A percentile compares a stretch with the other conserved stretches of the same genome.
phyloP scores from a whole-genome alignment of 345 rosid genomes.

The Melaleuca alternifolia region DNA sequence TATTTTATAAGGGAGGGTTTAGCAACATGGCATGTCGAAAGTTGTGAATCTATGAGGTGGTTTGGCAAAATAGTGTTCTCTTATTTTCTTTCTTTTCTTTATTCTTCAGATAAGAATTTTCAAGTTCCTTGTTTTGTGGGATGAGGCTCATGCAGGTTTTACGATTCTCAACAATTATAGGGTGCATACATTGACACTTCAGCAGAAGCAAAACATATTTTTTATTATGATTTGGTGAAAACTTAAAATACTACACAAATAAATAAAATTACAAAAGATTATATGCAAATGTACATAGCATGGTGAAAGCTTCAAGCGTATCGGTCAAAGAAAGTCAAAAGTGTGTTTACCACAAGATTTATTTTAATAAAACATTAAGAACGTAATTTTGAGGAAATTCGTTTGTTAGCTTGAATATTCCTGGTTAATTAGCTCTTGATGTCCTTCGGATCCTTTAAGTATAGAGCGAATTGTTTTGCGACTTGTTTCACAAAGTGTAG shows the following conservation, averaged over 20 bases:
- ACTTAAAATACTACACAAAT: not conserved
- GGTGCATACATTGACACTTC: not conserved
- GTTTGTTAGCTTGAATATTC: not conserved
- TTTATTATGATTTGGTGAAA: not conserved
- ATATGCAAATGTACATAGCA: not conserved
- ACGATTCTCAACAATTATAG: not conserved
- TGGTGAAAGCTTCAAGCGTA: not conserved
- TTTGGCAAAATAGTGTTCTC: not conserved
- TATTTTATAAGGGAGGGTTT: not conserved
- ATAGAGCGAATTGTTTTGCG: not conserved
- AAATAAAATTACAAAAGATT: not conserved
- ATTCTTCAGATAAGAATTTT: not conserved
- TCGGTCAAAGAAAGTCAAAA: not conserved
- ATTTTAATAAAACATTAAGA: not conserved
- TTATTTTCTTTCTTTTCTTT: not conserved
- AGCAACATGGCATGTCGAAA: not conserved
- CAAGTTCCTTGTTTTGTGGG: not conserved
- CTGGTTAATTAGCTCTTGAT: not conserved
- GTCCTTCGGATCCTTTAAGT: not conserved
- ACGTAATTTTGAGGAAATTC: not conserved
- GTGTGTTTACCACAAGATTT: not conserved
- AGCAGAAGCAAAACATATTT: not conserved
- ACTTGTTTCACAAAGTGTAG: not conserved
- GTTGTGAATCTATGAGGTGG: not conserved
- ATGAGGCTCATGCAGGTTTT: not conserved